Base-by-base conservation (phyloP, 2,329 filamentous ascomycete genomes). In the Xylaria sp. region DNA sequence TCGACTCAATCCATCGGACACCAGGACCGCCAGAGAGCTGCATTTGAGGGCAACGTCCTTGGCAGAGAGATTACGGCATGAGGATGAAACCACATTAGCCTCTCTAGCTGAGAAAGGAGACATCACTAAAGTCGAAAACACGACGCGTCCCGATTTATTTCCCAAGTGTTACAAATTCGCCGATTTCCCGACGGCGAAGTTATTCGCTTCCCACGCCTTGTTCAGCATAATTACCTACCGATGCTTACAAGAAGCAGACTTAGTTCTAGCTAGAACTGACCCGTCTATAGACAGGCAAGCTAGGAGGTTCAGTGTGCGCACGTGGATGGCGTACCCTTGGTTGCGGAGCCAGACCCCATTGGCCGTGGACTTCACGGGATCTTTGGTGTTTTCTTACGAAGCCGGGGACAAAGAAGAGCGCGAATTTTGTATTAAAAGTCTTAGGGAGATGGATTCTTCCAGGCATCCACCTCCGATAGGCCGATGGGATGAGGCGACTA, bases 261-360 rank as follows among this genome's bases (percentile, higher is more conserved):
- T 29, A 1, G 67, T 68, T 21, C 46, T 72, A 5, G 61, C 49
- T 38, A 43, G 64, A 21, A 38, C 58, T n/a, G 63, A 63, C 17
- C 58, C 62, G 13, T 60, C 17, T 31, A 8, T 69, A 25, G 66
- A 66, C 48, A 62, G 66, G 62, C 54, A 64, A 41, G 68, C 66
- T 19, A 65, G 51, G 13, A 63, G 58, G 46, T 69, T 65, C 40
- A 72, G 71, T 41, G 64, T 52, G 48, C 65, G 70, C 6, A 67
- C 69, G 52, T 72, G 69, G 70, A 70, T 68, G 69, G 44, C 65
- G 5, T 67, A 68, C 31, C 60, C 64, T 13, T 72, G 70, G 68
- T 58, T 71, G 60, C 65, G 62, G 5, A 63, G 53, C 37, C 67
- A 68, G 54, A 64, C 60, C 27, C 71, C 70, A 4, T 53, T 72